Percentiles rank a stretch among this genome's conserved stretches.
Evolutionary conservation across 345 rosid genomes (phyloP).

Genomic region (Hypericum perforatum): DNA sequence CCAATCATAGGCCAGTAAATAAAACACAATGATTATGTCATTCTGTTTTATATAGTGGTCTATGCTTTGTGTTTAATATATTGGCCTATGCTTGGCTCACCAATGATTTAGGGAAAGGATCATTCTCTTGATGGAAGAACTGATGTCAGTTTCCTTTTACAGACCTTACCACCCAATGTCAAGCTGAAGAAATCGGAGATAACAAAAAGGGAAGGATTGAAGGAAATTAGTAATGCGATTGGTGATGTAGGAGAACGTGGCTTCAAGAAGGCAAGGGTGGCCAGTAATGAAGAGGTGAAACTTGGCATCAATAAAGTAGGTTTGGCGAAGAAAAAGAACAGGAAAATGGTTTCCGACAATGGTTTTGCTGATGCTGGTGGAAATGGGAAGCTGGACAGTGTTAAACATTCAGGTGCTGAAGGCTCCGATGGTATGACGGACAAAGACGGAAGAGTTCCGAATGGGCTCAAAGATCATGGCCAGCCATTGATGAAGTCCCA

Average conservation of each 20-base stretch:
- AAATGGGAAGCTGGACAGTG: neutral
- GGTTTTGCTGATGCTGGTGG: neutral
- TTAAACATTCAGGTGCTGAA: neutral
- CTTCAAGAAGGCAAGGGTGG: constrained; percentile 14
- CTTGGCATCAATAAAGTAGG: neutral
- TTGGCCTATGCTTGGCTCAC: constrained; percentile 16
- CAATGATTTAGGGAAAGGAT: constrained; percentile 41
- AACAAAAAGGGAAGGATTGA: constrained; percentile 29
- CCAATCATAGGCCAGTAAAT: too few relatives aligned
- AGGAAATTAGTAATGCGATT: constrained; percentile 23
- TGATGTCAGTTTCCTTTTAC: constrained; percentile 17
- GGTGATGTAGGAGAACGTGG: constrained; percentile 13
- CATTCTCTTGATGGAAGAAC: constrained; percentile 34
- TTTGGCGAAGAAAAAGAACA: constrained; percentile 2
- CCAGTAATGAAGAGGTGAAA: constrained; percentile 12
- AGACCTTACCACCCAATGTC: constrained; percentile 8
- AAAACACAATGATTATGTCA: too few relatives aligned
- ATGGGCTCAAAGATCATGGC: constrained; percentile 10
- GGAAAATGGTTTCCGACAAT: neutral
- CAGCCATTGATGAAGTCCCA: constrained; percentile 1
- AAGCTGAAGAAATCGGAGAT: constrained; percentile 27
- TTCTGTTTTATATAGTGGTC: too few relatives aligned
- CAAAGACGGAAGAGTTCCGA: constrained; percentile 8
- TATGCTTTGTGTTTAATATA: constrained; percentile 2
- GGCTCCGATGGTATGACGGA: neutral